Evolutionary conservation across 2,329 filamentous ascomycete genomes (phyloP).

Genomic region (Colletotrichum costaricense): DNA sequence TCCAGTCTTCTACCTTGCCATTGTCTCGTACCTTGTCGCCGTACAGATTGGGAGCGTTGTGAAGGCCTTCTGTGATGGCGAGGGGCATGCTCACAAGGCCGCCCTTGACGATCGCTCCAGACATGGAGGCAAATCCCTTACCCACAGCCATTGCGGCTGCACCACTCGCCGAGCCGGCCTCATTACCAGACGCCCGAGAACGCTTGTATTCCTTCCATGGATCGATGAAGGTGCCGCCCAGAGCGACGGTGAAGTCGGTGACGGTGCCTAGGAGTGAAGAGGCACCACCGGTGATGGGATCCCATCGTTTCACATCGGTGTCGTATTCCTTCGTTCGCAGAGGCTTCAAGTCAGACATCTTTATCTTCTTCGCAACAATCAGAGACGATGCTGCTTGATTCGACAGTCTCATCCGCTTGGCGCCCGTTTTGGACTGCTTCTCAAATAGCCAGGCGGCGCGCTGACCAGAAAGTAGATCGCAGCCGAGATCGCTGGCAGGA

Average conservation of each 20-base stretch:
- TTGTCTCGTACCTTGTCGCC: constrained; percentile 48
- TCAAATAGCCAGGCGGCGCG: constrained; percentile 62
- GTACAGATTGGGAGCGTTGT: constrained; percentile 47
- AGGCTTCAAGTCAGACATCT: constrained; percentile 49
- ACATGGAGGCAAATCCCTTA: constrained; percentile 40
- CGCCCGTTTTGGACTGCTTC: constrained; percentile 39
- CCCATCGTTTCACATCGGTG: constrained; percentile 48
- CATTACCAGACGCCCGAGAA: background rate
- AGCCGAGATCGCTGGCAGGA: constrained; percentile 45
- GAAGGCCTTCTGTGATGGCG: constrained; percentile 48
- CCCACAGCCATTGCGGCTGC: constrained; percentile 22
- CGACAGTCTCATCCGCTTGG: constrained; percentile 14
- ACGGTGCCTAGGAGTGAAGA: constrained; percentile 18
- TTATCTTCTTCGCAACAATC: constrained; percentile 6
- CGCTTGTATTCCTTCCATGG: constrained; percentile 32
- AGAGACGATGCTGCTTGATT: constrained; percentile 10
- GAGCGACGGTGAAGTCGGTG: constrained; percentile 28
- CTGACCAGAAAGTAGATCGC: constrained; percentile 52
- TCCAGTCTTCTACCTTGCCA: constrained; percentile 46
- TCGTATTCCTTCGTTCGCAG: constrained; percentile 5
- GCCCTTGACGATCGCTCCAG: constrained; percentile 44
- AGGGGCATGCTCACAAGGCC: constrained; percentile 48
- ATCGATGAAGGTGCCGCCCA: constrained; percentile 34
- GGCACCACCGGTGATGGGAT: constrained; percentile 34
- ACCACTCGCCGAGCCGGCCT: constrained; percentile 15